These are phyloP conservation scores for Colletotrichum sp. DNA, from an alignment of 2,329 filamentous ascomycete species.

Conservation along the genomic window DNA sequence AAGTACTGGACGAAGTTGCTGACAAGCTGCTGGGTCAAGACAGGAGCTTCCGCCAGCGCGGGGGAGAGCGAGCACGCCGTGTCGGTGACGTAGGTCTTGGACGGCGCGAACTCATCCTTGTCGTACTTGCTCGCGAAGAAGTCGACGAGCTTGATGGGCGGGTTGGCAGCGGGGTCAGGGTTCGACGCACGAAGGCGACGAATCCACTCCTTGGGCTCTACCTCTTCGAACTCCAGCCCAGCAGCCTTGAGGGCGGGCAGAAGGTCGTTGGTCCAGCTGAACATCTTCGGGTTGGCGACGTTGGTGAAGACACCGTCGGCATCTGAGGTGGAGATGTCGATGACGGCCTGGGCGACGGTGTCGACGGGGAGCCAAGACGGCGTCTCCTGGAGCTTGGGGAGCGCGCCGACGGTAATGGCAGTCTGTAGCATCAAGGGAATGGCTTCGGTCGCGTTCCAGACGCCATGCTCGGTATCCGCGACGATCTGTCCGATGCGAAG, in stretches of 20 bases:
- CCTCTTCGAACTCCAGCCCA: constrained; percentile 50
- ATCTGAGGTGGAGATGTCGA: constrained; percentile 39
- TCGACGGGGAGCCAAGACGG: constrained; percentile 53
- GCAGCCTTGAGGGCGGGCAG: constrained; percentile 50
- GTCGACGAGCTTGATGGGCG: constrained; percentile 57
- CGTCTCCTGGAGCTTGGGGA: constrained; percentile 51
- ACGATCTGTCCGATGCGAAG: constrained; percentile 57
- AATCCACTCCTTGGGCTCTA: constrained; percentile 50
- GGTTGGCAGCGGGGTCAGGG: constrained; percentile 50
- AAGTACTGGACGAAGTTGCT: constrained; percentile 43
- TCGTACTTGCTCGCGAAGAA: constrained; percentile 45
- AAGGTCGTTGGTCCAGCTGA: constrained; percentile 56
- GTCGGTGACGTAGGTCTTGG: constrained; percentile 45
- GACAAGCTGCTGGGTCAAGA: constrained; percentile 34
- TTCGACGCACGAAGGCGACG: constrained; percentile 46
- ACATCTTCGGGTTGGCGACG: constrained; percentile 50
- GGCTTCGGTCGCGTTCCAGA: constrained; percentile 58
- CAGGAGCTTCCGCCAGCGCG: constrained; percentile 43
- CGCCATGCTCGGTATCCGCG: constrained; percentile 48
- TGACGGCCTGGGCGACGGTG: constrained; percentile 42
- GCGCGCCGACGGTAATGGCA: constrained; percentile 44
- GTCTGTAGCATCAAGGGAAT: constrained; percentile 57
- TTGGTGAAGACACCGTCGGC: constrained; percentile 45
- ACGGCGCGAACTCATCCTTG: constrained; percentile 50
- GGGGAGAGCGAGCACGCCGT: constrained; percentile 45